Conservation (phyloP, 2,329 filamentous ascomycete genomes). For the Alternaria incomplexa region DNA sequence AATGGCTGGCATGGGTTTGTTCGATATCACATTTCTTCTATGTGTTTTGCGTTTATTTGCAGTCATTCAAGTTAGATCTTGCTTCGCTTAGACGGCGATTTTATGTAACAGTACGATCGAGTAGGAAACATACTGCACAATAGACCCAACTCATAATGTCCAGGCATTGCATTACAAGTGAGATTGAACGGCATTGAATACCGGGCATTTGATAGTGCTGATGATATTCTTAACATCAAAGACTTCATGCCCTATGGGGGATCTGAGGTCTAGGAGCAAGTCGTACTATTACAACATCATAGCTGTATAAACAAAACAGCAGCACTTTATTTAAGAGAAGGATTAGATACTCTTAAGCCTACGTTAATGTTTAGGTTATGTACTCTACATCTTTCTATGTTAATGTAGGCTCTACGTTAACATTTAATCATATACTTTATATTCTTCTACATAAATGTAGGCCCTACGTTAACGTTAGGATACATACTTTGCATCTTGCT, state of each 20-base stretch:
- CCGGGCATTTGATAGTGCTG: not conserved
- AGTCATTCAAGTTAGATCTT: conserved; percentile 34
- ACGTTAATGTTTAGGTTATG: too few relatives aligned
- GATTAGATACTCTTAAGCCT: too few relatives aligned
- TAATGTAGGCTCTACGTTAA: too few relatives aligned
- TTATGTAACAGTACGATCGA: conserved; percentile 40
- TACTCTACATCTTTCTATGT: too few relatives aligned
- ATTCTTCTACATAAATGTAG: too few relatives aligned
- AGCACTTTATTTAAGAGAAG: too few relatives aligned
- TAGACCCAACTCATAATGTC: conserved; percentile 35
- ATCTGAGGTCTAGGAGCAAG: too few relatives aligned
- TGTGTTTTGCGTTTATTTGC: conserved; percentile 35
- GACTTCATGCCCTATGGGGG: not conserved
- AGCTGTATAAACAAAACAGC: too few relatives aligned
- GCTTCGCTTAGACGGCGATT: conserved; percentile 26
- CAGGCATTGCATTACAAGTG: not conserved
- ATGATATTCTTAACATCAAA: rapidly evolving
- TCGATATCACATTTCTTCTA: conserved; percentile 22
- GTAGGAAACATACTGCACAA: conserved; percentile 37
- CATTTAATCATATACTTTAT: too few relatives aligned
- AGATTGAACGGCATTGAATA: not conserved
- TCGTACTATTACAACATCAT: too few relatives aligned
- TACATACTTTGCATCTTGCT: too few relatives aligned
- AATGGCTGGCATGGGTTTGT: conserved; percentile 31
- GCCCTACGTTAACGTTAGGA: too few relatives aligned